phyloP scores from a whole-genome alignment of 495 filamentous ascomycete genomes.

The Achaetomiella virescens region DNA sequence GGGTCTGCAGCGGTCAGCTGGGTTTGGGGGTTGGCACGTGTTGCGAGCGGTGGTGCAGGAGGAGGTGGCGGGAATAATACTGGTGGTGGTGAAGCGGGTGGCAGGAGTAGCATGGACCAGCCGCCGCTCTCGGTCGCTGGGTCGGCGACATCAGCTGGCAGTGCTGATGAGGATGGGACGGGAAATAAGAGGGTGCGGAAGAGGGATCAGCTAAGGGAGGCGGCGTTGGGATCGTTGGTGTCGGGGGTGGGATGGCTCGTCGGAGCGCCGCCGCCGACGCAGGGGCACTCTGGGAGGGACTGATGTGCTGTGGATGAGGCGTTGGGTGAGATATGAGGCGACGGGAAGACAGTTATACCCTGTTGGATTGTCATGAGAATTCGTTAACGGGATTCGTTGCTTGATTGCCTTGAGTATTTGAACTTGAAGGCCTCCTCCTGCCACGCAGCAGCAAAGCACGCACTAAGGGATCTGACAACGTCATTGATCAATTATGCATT shows the following conservation, averaged over 20 bases:
- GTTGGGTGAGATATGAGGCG: neutral
- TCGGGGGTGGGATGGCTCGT: slow-evolving; percentile 84
- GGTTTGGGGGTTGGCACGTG: neutral
- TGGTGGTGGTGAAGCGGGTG: slow-evolving; percentile 1
- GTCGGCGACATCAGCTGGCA: neutral
- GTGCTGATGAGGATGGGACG: slow-evolving; percentile 29
- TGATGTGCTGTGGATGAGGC: neutral
- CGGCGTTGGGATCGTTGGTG: slow-evolving; percentile 63
- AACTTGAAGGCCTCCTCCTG: no score
- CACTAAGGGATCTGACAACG: no score
- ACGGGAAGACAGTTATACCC: neutral
- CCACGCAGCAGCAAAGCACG: no score
- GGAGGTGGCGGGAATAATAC: neutral
- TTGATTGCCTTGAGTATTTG: no score
- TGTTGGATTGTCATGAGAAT: neutral
- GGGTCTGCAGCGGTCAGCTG: slow-evolving; percentile 31
- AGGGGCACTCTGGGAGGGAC: slow-evolving; percentile 13
- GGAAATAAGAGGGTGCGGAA: slow-evolving; percentile 55
- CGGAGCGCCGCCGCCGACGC: slow-evolving; percentile 54
- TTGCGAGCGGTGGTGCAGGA: neutral
- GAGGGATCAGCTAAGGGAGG: slow-evolving; percentile 75
- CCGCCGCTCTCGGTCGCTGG: slow-evolving; percentile 2
- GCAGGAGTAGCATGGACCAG: slow-evolving; percentile 13
- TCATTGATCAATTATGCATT: no score
- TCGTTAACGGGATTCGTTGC: neutral